Evolutionary conservation across 192 early-diverging fungal species (phyloP).

Genomic region (Backusella tuberculispora): DNA sequence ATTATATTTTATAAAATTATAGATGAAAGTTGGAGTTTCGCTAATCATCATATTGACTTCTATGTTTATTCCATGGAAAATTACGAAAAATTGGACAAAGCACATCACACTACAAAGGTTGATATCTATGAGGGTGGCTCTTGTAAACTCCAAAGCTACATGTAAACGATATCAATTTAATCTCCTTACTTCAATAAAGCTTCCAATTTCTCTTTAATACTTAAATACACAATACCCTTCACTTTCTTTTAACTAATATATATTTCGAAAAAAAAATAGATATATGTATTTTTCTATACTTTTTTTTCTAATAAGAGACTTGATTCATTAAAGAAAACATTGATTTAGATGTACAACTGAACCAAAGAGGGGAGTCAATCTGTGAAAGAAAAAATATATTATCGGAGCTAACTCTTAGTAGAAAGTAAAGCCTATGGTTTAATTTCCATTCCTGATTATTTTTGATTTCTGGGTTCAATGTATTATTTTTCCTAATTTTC

Average conservation of each 20-base stretch:
- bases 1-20: not conserved
- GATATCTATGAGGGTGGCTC: constrained; percentile 46
- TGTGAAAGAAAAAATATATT: not conserved
- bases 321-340: not conserved
- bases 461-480: constrained; percentile 11
- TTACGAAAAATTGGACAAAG: constrained; percentile 33
- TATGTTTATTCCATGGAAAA: constrained; percentile 35
- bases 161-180: constrained; percentile 15
- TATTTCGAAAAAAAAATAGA: too few species aligned
- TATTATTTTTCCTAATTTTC: constrained; percentile 14
- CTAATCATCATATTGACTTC: constrained; percentile 40
- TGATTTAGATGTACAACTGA: too few species aligned
- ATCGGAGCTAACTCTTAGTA: constrained; percentile 5
- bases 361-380: constrained; percentile 3
- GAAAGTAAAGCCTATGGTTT: constrained; percentile 8
- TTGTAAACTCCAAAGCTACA: constrained; percentile 41
- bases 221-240: not conserved
- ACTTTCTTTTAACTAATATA: too few species aligned
- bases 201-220: not conserved
- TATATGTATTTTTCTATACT: not conserved
- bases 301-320: not conserved
- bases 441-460: constrained; percentile 11
- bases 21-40: constrained; percentile 47
- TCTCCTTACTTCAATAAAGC: not conserved
- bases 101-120: constrained; percentile 33